Percentiles rank a stretch among this genome's conserved stretches.
Evolutionary conservation across 1,139 yeast species (phyloP).

Genomic region (Wickerhamomyces sp.): DNA sequence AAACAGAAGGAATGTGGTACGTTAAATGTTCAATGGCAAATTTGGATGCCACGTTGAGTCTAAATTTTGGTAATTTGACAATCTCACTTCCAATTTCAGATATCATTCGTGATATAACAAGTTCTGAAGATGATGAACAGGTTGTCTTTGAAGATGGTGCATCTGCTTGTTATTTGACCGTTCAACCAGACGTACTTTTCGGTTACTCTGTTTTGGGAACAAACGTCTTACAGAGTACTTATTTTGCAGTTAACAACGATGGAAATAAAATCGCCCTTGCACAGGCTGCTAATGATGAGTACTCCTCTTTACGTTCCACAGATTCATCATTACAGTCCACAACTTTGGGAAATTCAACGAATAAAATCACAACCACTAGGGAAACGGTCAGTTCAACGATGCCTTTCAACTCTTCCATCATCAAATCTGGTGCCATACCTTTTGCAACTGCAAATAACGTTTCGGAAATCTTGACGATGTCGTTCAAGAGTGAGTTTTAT

Average conservation of each 20-base stretch:
- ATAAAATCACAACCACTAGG: conserved; percentile 1
- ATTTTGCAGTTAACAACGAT: conserved; percentile 65
- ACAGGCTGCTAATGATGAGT: conserved; percentile 28
- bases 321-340: conserved; percentile 1
- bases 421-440: conserved; percentile 43
- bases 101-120: conserved; percentile 30
- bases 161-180: conserved; percentile 54
- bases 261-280: conserved; percentile 56
- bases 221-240: conserved; percentile 50
- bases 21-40: conserved; percentile 53
- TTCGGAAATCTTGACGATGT: conserved; percentile 25
- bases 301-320: background rate
- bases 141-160: conserved; percentile 50
- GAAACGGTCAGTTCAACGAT: conserved; percentile 9
- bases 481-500: conserved; percentile 23
- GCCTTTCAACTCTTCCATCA: conserved; percentile 23
- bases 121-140: conserved; percentile 25
- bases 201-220: conserved; percentile 62
- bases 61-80: conserved; percentile 48
- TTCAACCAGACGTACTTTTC: conserved; percentile 43
- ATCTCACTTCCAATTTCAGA: conserved; percentile 50
- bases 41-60: conserved; percentile 49
- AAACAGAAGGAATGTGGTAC: conserved; percentile 52
- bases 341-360: background rate
- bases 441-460: conserved; percentile 37